Base-by-base conservation (phyloP, 345 rosid species). In the Citrus glauca region DNA sequence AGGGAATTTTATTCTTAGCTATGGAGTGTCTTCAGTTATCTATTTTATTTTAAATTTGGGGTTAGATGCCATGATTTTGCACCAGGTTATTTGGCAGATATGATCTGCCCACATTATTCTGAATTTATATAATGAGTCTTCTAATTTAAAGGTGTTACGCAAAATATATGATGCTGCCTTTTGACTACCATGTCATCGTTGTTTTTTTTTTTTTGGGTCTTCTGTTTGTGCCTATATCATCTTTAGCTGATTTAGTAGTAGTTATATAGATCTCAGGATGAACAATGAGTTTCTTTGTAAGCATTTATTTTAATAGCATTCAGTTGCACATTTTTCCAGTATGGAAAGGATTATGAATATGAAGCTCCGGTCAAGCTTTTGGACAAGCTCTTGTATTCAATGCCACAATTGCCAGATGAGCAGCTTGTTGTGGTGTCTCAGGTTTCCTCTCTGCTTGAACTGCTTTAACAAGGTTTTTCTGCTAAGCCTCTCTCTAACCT, bases 371-470 rank as follows among this genome's bases (percentile, higher is more conserved):
- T 91, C 61, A 91, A 91, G 77, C 84, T 91, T 62, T 82, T 88
- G 88, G 91, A 91, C 84, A 89, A 88, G 77, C 90, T 85, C 81
- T 84, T 89, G 33, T 90, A 91, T 85, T 79, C 89, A 68, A 86
- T 88, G 95, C 87, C 87, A 53, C 89, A 86, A 75, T 86, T 89
- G 38, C 83, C 80, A 68, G 90, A 89, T 64, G 91, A 87, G 69
- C 93, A 91, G 79, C 87, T 91, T 32, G 93, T 91, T 73, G 95
- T 91, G 67, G 88, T 91, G 55, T 91, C 95, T 70, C 95, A 91
- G 93, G 95, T 91, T 11, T 30, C 22, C 61, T 73, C 25, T 74
- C 72, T 63, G 61, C 20, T 50, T 64, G 70, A 42, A 28, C 35
- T 66, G 53, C 53, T 25, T 50, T 53, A 11, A 48, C 33, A 19